phyloP scores from a whole-genome alignment of 2,329 filamentous ascomycete genomes.

The Rachicladosporium sp. region DNA sequence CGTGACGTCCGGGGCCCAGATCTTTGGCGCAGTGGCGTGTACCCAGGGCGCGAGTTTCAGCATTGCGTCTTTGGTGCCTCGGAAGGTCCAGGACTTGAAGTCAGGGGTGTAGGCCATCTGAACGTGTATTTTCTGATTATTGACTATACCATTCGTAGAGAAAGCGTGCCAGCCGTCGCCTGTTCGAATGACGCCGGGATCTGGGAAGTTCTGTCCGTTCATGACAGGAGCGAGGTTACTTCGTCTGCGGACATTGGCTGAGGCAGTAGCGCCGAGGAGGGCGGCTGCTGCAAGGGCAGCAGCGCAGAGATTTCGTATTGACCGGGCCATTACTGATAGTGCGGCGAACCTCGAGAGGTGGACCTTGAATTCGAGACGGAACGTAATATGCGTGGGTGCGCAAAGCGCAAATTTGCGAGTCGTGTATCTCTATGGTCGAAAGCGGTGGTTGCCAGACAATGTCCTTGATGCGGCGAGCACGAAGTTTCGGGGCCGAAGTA shows the following conservation, averaged over 20 bases:
- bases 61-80: conserved; percentile 39
- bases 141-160: conserved; percentile 31
- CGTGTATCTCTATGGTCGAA: not conserved
- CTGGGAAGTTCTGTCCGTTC: conserved; percentile 36
- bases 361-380: too few species aligned
- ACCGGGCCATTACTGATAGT: too few species aligned
- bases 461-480: not conserved
- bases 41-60: conserved; percentile 39
- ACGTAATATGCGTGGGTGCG: too few species aligned
- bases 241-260: too few species aligned
- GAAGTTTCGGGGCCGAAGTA: too few species aligned
- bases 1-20: conserved; percentile 50
- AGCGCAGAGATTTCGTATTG: too few species aligned
- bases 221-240: not conserved
- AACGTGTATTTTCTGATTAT: conserved; percentile 29
- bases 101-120: conserved; percentile 40
- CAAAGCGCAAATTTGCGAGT: too few species aligned
- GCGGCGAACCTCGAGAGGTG: too few species aligned
- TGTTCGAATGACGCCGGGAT: conserved; percentile 39
- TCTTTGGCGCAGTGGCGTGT: conserved; percentile 32
- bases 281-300: too few species aligned
- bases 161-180: conserved; percentile 45
- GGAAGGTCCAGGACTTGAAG: conserved; percentile 35
- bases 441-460: conserved; percentile 1
- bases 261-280: too few species aligned